Evolutionary conservation across 108 stramenopile species (phyloP).

Genomic region (Skeletonema menzelii): DNA sequence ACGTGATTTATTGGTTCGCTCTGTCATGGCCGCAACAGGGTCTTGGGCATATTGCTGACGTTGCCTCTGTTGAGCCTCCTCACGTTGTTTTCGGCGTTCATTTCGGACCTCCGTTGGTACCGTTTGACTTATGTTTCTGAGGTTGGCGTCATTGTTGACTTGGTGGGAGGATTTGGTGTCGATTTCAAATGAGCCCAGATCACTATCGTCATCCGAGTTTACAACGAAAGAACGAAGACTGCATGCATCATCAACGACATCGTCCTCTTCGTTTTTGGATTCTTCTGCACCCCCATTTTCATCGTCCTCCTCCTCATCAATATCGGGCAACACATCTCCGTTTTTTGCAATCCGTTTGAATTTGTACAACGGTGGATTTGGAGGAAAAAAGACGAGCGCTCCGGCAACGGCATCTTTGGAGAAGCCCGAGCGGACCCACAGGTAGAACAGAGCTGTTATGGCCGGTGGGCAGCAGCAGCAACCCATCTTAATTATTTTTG

Average conservation of each 20-base stretch:
- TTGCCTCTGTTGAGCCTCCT: slow-evolving; percentile 23
- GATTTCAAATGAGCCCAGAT: slow-evolving; percentile 45
- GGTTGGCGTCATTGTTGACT: slow-evolving; percentile 5
- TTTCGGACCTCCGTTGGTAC: slow-evolving; percentile 3
- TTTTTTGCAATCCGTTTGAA: slow-evolving; percentile 64
- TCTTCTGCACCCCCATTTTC: slow-evolving; percentile 1
- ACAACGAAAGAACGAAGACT: too few species aligned
- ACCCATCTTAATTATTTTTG: background rate
- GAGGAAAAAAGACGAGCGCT: slow-evolving; percentile 86
- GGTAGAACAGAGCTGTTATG: slow-evolving; percentile 78
- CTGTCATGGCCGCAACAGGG: slow-evolving; percentile 67
- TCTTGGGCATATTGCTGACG: slow-evolving; percentile 29
- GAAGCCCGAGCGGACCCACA: slow-evolving; percentile 85
- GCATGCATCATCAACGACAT: slow-evolving; percentile 12
- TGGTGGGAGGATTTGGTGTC: slow-evolving; percentile 22
- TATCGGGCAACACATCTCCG: slow-evolving; percentile 57
- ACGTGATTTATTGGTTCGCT: slow-evolving; percentile 59
- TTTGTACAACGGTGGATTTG: slow-evolving; percentile 83
- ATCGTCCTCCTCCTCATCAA: slow-evolving; percentile 24
- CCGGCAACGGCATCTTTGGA: slow-evolving; percentile 82
- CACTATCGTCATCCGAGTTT: slow-evolving; percentile 40
- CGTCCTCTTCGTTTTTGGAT: background rate
- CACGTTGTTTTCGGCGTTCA: slow-evolving; percentile 4
- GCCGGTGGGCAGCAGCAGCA: slow-evolving; percentile 87
- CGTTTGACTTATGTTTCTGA: slow-evolving; percentile 5